Base-by-base conservation (phyloP, 306 rosid species). In the Hippophae tibetana region DNA sequence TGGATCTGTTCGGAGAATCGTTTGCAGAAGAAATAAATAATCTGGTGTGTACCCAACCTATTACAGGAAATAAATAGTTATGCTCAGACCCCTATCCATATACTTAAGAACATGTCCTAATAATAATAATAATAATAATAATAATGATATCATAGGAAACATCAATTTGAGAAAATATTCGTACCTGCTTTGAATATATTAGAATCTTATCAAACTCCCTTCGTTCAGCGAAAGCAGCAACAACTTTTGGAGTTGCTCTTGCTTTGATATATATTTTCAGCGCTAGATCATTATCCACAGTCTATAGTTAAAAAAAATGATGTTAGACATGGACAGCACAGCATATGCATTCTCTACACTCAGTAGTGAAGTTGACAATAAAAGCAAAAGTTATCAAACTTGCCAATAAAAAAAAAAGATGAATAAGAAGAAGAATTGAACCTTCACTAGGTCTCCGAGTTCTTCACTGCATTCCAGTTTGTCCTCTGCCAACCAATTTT, bases 391-490 rank as follows among this genome's bases (percentile, higher is more conserved):
- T 1, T 12, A 43, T 18, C 23, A 8, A 67, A 57, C 51, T 52
- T 56, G 47, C 42, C 58, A 52, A 18, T 18, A 18, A 69, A 69
- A 75, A 69, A 75, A 64, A 56, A 65, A 76, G 38, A 31, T 31
- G 38, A 18, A 18, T 18, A 18, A 18, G 23, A 18, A 18, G 23
- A 31, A 31, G 38, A 31, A 31, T 31, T 31, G 38, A 60, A 89
- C 99, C 99, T 93, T 93, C 64, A 93, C 99, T 80, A 93, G 99
- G 79, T 93, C 99, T 60, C 99, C 99, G 8, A 93, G 80, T 55
- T 93, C 99, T 73, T 93, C 99, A 13, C 99, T 88, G 82, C 99
- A 93, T 76, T 93, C 99, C 66, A 93, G 89, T 80, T 93, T 93
- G 86, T 93, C 97, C 76, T 93, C 97, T 6, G 95, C 97, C 84